Evolutionary conservation across 2,329 filamentous ascomycete genomes (phyloP).

Genomic region (Ascocoryne sarcoides): DNA sequence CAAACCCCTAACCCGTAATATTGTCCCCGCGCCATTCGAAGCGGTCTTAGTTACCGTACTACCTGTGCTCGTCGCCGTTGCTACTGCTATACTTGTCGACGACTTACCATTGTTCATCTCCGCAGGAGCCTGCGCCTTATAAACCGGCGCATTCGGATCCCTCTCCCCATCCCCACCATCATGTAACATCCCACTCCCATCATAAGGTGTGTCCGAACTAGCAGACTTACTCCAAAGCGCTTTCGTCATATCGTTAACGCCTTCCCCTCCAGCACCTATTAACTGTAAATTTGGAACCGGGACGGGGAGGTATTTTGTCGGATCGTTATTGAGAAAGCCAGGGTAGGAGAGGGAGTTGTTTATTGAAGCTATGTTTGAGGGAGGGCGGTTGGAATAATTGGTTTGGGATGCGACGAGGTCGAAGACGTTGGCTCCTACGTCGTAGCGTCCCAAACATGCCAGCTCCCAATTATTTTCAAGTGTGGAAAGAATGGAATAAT

Average conservation of each 20-base stretch:
- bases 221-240: slow-evolving; percentile 26
- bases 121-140: slow-evolving; percentile 26
- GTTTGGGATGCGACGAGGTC: slow-evolving; percentile 24
- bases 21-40: too few species aligned
- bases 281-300: slow-evolving; percentile 37
- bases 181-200: slow-evolving; percentile 36
- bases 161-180: slow-evolving; percentile 31
- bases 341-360: slow-evolving; percentile 38
- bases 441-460: slow-evolving; percentile 36
- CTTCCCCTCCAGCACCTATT: slow-evolving; percentile 35
- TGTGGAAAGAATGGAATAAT: slow-evolving; percentile 36
- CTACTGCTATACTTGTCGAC: too few species aligned
- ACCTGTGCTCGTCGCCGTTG: too few species aligned
- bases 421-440: slow-evolving; percentile 33
- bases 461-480: slow-evolving; percentile 36
- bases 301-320: slow-evolving; percentile 25
- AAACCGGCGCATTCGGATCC: slow-evolving; percentile 31
- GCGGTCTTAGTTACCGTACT: too few species aligned
- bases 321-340: slow-evolving; percentile 33
- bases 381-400: slow-evolving; percentile 22
- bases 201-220: slow-evolving; percentile 33
- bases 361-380: slow-evolving; percentile 29
- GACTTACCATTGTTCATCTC: background rate
- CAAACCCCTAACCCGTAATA: too few species aligned
- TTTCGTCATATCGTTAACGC: slow-evolving; percentile 30